Conservation (phyloP, 305 asterid species). For the Rubia peregrina region DNA sequence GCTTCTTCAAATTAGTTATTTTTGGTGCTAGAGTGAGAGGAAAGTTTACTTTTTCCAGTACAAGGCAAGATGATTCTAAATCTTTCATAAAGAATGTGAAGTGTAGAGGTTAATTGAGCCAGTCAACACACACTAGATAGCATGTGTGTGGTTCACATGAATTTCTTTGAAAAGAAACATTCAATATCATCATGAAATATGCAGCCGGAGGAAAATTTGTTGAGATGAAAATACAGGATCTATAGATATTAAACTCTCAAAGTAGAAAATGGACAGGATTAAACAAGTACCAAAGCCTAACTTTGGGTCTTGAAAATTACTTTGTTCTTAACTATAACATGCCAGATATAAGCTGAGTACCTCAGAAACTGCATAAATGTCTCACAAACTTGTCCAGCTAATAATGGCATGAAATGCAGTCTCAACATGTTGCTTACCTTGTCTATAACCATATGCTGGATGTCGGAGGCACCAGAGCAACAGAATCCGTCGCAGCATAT, state of each 20-base stretch:
- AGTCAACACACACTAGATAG: not conserved
- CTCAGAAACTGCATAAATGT: not conserved
- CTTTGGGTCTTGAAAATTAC: not conserved
- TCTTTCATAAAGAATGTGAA: not conserved
- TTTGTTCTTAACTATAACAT: not conserved
- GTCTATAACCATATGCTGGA: constrained; percentile 85
- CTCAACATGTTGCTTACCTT: constrained; percentile 39
- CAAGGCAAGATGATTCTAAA: not conserved
- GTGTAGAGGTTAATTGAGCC: not conserved
- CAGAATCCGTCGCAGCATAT: constrained; percentile 76
- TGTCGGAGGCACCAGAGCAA: constrained; percentile 88
- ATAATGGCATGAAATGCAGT: not conserved
- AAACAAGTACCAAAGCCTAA: not conserved
- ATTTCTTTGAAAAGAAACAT: not conserved
- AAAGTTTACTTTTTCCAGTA: not conserved
- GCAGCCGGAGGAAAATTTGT: not conserved
- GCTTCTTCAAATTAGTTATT: not conserved
- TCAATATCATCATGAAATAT: not conserved
- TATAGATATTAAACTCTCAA: not conserved
- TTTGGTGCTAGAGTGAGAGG: not conserved
- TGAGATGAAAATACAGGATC: not conserved
- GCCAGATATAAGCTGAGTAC: not conserved
- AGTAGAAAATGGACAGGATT: not conserved
- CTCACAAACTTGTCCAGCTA: not conserved
- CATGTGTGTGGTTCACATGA: not conserved